A percentile compares a stretch with the other conserved stretches of the same genome.
phyloP scores from a whole-genome alignment of 108 stramenopile genomes.

The Fistulifera pelliculosa region DNA sequence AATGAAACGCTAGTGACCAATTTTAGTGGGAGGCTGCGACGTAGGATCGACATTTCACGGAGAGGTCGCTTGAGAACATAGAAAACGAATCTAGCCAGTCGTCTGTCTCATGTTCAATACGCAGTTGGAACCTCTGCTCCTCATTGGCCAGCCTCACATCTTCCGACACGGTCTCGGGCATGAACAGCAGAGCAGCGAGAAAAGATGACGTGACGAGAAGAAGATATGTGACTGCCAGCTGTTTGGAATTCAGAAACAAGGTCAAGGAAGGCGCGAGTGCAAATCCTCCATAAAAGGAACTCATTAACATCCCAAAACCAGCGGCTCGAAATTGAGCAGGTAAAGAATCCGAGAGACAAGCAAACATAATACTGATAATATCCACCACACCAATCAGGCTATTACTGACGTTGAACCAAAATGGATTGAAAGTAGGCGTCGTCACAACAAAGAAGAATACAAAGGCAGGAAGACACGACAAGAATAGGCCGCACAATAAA shows the following conservation, averaged over 20 bases:
- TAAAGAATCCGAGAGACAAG: slow-evolving; percentile 56
- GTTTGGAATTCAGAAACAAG: slow-evolving; percentile 41
- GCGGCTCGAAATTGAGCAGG: slow-evolving; percentile 49
- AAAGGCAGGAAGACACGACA: slow-evolving; percentile 32
- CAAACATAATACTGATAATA: slow-evolving; percentile 48
- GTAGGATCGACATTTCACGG: slow-evolving; percentile 59
- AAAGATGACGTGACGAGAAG: slow-evolving; percentile 26
- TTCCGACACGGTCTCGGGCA: slow-evolving; percentile 66
- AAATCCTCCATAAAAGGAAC: slow-evolving; percentile 57
- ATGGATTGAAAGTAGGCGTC: slow-evolving; percentile 30
- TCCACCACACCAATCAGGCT: slow-evolving; percentile 42
- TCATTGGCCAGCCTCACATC: slow-evolving; percentile 11
- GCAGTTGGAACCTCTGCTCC: slow-evolving; percentile 16
- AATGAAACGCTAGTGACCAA: slow-evolving; percentile 54
- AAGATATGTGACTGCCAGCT: slow-evolving; percentile 32
- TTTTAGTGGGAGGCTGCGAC: slow-evolving; percentile 28
- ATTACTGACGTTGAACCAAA: slow-evolving; percentile 45
- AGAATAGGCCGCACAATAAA: slow-evolving; percentile 37
- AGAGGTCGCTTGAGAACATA: slow-evolving; percentile 24
- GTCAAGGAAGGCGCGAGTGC: slow-evolving; percentile 49
- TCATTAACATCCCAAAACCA: slow-evolving; percentile 58
- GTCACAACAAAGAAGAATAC: slow-evolving; percentile 43
- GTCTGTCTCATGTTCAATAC: slow-evolving; percentile 2
- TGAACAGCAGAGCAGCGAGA: slow-evolving; percentile 22
- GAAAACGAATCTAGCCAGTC: background rate